These are phyloP conservation scores for Apiotrichum montevideense DNA, from an alignment of 1,284 basidiomycete genomes.

Conservation along the genomic window DNA sequence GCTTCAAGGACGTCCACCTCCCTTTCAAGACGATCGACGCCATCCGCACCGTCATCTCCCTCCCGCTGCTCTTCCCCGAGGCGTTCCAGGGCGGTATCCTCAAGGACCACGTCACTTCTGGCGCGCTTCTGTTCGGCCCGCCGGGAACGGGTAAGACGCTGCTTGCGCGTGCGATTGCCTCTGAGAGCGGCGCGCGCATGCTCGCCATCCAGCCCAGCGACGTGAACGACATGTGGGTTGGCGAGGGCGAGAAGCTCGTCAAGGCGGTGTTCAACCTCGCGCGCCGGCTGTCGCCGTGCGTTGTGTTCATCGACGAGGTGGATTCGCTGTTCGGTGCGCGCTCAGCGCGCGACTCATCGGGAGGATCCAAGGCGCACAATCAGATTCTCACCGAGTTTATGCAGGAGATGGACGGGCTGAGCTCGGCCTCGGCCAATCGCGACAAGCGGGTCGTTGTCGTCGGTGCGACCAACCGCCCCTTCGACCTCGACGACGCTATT, in stretches of 20 bases:
- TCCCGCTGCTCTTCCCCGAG: constrained; percentile 80
- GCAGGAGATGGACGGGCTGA: constrained; percentile 97
- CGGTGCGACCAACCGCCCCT: constrained; percentile 78
- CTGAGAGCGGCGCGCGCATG: constrained; percentile 55
- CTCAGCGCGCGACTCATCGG: constrained; percentile 70
- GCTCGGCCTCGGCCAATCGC: constrained; percentile 55
- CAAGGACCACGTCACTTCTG: constrained; percentile 80
- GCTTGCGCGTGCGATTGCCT: constrained; percentile 81
- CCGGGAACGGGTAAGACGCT: constrained; percentile 86
- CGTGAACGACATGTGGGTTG: constrained; percentile 61
- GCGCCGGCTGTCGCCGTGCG: constrained; percentile 78
- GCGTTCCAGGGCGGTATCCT: constrained; percentile 88
- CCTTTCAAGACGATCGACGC: constrained; percentile 78
- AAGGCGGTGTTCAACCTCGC: constrained; percentile 85
- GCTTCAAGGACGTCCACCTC: constrained; percentile 80
- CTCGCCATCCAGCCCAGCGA: constrained; percentile 11
- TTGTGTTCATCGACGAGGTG: constrained; percentile 93
- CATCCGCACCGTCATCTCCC: constrained; percentile 79
- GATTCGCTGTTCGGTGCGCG: constrained; percentile 89
- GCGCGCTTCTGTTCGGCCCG: constrained; percentile 82
- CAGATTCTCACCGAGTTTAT: constrained; percentile 68
- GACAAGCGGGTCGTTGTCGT: constrained; percentile 85
- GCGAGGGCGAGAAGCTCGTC: constrained; percentile 92
- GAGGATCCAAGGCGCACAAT: constrained; percentile 69
- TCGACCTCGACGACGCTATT: constrained; percentile 52